Percentiles rank a stretch among this genome's conserved stretches.
phyloP scores from a whole-genome alignment of 2,329 filamentous ascomycete genomes.

The Diaporthe nobilis region DNA sequence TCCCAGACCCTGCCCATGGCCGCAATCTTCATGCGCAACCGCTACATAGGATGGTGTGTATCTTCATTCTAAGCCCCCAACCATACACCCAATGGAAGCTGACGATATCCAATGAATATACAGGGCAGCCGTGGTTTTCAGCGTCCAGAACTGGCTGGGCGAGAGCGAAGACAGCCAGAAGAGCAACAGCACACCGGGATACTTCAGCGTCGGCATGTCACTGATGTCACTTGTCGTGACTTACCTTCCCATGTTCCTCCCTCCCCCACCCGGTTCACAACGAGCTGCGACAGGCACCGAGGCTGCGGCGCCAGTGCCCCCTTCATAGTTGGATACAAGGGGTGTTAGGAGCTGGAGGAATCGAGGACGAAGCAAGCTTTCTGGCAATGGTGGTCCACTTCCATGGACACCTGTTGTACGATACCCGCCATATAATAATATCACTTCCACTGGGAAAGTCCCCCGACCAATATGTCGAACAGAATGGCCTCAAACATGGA shows the following conservation, averaged over 20 bases:
- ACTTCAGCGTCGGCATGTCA: conserved; percentile 55
- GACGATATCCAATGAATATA: neutral
- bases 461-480: neutral
- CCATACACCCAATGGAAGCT: neutral
- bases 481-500: neutral
- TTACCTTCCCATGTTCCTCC: conserved; percentile 55
- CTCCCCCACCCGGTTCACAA: conserved; percentile 46
- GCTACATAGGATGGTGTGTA: conserved; percentile 72
- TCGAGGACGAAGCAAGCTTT: neutral
- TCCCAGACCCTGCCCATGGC: conserved; percentile 93
- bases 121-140: conserved; percentile 81
- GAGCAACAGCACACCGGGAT: conserved; percentile 75
- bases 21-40: conserved; percentile 93
- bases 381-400: neutral
- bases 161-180: conserved; percentile 79
- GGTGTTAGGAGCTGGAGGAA: neutral
- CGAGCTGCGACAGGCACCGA: conserved; percentile 48
- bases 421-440: conserved; percentile 30
- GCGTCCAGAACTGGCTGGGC: conserved; percentile 82
- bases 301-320: conserved; percentile 48
- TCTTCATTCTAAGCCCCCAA: too few relatives aligned
- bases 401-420: conserved; percentile 16
- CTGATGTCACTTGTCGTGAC: conserved; percentile 53
- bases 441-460: neutral
- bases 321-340: conserved; percentile 34